Evolutionary conservation across 208 protist genomes (phyloP).

Genomic region (Cochliopodium minus): DNA sequence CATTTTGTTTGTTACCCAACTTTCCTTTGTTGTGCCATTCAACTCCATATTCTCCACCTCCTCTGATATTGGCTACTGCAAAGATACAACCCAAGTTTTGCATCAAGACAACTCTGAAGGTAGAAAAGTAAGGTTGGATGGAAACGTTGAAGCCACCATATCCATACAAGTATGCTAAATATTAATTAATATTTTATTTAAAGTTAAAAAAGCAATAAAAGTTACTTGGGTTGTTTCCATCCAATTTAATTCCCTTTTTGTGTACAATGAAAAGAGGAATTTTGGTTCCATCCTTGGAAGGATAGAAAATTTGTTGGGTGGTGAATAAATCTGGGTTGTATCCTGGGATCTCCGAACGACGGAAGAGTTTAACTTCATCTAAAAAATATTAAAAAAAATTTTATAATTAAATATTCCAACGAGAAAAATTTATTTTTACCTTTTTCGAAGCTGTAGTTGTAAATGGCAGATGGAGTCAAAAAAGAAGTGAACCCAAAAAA

Average conservation of each 20-base stretch:
- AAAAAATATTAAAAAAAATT: too few species aligned
- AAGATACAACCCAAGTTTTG: conserved; percentile 54
- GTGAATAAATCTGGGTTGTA: conserved; percentile 21
- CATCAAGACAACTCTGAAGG: conserved; percentile 50
- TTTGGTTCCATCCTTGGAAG: conserved; percentile 58
- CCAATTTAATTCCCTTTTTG: conserved; percentile 39
- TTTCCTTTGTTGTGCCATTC: conserved; percentile 65
- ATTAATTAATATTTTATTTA: too few species aligned
- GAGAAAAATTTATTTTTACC: too few species aligned
- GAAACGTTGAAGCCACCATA: conserved; percentile 80
- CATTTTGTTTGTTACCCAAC: conserved; percentile 25
- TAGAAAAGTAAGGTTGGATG: conserved; percentile 42
- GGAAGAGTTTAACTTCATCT: neutral
- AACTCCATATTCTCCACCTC: conserved; percentile 76
- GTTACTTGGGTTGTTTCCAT: conserved; percentile 42
- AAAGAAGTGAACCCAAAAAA: conserved; percentile 73
- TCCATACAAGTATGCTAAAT: conserved; percentile 67
- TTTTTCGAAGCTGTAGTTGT: conserved; percentile 48
- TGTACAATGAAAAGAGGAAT: conserved; percentile 79
- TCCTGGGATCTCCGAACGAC: neutral
- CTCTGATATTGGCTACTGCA: conserved; percentile 73
- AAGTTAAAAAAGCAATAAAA: too few species aligned
- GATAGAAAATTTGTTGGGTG: conserved; percentile 65
- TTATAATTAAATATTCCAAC: too few species aligned
- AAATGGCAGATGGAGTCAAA: conserved; percentile 53